Base-by-base conservation (phyloP, 1,284 basidiomycete species). In the Ustilago cynodontis region DNA sequence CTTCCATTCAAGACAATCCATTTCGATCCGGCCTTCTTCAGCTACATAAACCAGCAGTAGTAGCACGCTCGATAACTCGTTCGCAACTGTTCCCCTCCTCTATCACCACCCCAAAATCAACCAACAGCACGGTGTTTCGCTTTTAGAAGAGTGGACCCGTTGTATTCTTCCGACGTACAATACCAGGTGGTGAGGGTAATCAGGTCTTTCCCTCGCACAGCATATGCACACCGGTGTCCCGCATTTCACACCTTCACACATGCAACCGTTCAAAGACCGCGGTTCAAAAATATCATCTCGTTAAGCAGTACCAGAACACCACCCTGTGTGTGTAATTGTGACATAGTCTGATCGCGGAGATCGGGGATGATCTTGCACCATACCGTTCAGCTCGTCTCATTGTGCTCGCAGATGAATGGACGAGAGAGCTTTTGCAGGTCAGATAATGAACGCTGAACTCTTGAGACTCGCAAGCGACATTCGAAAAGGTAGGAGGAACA, bases 231-330 rank as follows among this genome's bases (percentile, higher is more conserved):
- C 37, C 54, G 29, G 5, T 45, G 9, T 37, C 22, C 8, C n/a
- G 28, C 5, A 20, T 53, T 57, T 66, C 53, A 49, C 26, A 24
- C 55, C 53, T 57, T 43, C 65, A 61, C 43, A 47, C 43, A 33
- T 18, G 47, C 26, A n/a, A 26, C 47, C 47, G 47, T 49, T 16
- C n/a, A n/a, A n/a, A 62, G 59, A 68, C 65, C 59, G 47, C 14
- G 59, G 49, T 61, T 53, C 29, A 68, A 68, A 62, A 62, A 62
- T 62, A 49, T 58, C 65, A 68, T 68, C 16, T 68, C 59, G 59
- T 62, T 53, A 58, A 62, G 65, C 65, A 68, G 55, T 51, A 24
- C 31, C 31, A 33, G n/a, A n/a, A n/a, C 14, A 39, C 18, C 9
- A 39, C 18, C 24, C 31, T 29, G 8, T 8, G 22, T 49, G 26